Percentiles rank a stretch among this genome's conserved stretches.
phyloP scores from a whole-genome alignment of 768 basidiomycete genomes.

The Peribolospora kevripleyi region DNA sequence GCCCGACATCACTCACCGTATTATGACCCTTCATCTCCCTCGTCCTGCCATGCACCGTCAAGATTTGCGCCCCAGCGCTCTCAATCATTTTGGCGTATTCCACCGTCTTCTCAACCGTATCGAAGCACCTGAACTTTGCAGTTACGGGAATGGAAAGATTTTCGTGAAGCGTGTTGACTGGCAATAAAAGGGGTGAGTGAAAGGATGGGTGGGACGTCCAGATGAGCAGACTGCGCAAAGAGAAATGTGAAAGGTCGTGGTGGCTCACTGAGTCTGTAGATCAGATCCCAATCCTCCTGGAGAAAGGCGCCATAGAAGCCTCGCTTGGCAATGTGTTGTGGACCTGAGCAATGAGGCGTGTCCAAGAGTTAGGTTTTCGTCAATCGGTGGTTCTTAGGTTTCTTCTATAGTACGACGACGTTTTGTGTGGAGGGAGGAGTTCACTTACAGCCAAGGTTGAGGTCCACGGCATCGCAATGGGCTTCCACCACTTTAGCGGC shows the following conservation, averaged over 20 bases:
- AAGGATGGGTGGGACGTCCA: not conserved
- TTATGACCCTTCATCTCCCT: constrained; percentile 78
- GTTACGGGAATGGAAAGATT: constrained; percentile 81
- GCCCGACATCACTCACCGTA: constrained; percentile 25
- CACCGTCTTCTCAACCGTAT: constrained; percentile 60
- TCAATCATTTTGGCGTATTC: constrained; percentile 93
- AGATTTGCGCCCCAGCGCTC: constrained; percentile 75
- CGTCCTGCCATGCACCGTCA: constrained; percentile 76
- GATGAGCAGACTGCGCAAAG: not conserved
- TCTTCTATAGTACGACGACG: not conserved
- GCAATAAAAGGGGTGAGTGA: not conserved
- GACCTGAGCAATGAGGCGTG: constrained; percentile 26
- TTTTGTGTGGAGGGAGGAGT: not conserved
- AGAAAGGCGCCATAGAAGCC: constrained; percentile 76
- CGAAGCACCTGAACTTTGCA: constrained; percentile 83
- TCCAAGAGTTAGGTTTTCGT: too few relatives aligned
- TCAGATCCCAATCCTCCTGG: constrained; percentile 84
- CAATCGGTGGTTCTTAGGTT: too few relatives aligned
- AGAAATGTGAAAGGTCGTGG: constrained; percentile 13
- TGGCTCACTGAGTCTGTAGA: constrained; percentile 46
- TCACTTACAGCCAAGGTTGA: constrained; percentile 46
- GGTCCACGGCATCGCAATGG: constrained; percentile 75
- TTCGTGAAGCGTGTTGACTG: constrained; percentile 64
- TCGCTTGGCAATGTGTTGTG: constrained; percentile 74
- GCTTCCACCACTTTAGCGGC: constrained; percentile 54